Evolutionary conservation across 768 basidiomycete species (phyloP).

Genomic region (Hortiboletus flavorubellus): DNA sequence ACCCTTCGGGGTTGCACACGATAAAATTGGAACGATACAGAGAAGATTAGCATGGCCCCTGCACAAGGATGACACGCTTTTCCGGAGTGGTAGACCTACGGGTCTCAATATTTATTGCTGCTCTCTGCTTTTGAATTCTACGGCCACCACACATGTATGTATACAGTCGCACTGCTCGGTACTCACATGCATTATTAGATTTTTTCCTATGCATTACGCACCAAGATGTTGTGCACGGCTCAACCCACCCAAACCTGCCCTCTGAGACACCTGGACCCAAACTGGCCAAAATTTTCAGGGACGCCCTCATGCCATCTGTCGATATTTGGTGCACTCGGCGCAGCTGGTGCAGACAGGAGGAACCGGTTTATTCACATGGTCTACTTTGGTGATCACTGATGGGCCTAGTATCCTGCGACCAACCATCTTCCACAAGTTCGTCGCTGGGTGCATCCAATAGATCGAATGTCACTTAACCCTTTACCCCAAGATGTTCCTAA

Average conservation of each 20-base stretch:
- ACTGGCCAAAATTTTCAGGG: too few species aligned
- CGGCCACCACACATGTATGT: too few species aligned
- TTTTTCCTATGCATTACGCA: too few species aligned
- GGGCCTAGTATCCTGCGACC: slow-evolving; percentile 5
- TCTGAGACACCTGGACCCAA: too few species aligned
- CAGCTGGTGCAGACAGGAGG: too few species aligned
- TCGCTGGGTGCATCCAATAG: slow-evolving; percentile 45
- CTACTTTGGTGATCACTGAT: slow-evolving; percentile 31
- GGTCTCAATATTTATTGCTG: slow-evolving; percentile 40
- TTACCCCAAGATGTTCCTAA: slow-evolving; percentile 34
- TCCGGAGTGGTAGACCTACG: slow-evolving; percentile 77
- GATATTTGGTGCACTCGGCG: too few species aligned
- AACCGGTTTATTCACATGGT: slow-evolving; percentile 32
- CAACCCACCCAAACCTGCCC: too few species aligned
- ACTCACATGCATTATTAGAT: too few species aligned
- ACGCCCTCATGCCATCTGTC: too few species aligned
- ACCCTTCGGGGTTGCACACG: slow-evolving; percentile 93
- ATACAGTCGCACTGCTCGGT: too few species aligned
- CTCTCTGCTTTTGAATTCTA: not conserved
- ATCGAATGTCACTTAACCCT: slow-evolving; percentile 40
- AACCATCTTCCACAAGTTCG: slow-evolving; percentile 41
- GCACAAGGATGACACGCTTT: slow-evolving; percentile 99
- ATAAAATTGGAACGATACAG: slow-evolving; percentile 99
- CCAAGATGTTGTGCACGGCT: too few species aligned
- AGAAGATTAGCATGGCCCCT: slow-evolving; percentile 99